Evolutionary conservation across 139 green algal genomes (phyloP).

Genomic region (Dunaliella primolecta): DNA sequence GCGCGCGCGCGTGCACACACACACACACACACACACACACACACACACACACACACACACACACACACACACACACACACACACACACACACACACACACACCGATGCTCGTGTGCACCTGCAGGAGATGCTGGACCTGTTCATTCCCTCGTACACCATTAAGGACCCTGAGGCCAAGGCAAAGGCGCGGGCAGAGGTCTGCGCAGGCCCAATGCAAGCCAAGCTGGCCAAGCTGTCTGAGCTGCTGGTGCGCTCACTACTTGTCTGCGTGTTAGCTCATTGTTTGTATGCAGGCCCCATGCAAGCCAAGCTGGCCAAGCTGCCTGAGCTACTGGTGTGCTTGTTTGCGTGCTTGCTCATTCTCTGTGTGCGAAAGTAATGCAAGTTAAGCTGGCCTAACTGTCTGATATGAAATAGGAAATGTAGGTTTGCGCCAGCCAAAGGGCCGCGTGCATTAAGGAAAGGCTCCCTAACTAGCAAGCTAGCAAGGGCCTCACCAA

Average conservation of each 20-base stretch:
- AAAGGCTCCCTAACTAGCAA: no score
- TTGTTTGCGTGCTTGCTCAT: neutral
- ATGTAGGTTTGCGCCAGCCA: no score
- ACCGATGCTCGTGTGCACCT: no score
- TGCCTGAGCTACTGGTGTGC: neutral
- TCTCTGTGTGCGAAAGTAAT: neutral
- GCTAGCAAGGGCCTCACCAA: no score
- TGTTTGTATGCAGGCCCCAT: neutral
- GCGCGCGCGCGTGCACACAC: no score
- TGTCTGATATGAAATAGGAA: neutral
- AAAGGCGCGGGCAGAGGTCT: conserved; percentile 4
- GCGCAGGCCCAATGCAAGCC: neutral
- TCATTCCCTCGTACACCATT: neutral
- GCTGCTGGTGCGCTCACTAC: neutral
- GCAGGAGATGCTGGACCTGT: conserved; percentile 14
- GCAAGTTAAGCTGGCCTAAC: neutral
- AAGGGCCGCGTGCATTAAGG: no score
- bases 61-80: no score
- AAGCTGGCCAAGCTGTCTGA: conserved; percentile 13
- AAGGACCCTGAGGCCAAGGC: conserved; percentile 5
- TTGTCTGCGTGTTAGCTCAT: neutral
- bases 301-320: conserved; percentile 15
- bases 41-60: no score
- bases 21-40: no score
- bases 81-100: no score